phyloP scores from a whole-genome alignment of 768 basidiomycete genomes.

The Russula olivacea region DNA sequence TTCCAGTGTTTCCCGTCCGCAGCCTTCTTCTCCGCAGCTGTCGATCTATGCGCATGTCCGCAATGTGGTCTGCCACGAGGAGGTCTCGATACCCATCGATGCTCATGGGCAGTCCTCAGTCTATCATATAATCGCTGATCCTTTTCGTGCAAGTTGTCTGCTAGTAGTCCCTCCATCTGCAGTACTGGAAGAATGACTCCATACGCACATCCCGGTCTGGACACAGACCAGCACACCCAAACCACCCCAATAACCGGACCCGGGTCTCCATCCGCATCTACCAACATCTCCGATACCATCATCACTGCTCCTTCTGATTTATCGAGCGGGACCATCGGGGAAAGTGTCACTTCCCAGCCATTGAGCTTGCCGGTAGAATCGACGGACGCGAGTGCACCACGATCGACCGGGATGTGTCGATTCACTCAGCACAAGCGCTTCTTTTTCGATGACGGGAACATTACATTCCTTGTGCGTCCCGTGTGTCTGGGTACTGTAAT shows the following conservation, averaged over 20 bases:
- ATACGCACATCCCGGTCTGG: not conserved
- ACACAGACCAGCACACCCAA: not conserved
- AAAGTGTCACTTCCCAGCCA: not conserved
- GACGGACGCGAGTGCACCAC: not conserved
- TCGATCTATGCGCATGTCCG: too few relatives aligned
- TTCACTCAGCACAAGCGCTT: constrained; percentile 14
- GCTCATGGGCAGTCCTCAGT: not conserved
- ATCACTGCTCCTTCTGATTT: not conserved
- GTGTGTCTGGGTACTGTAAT: not conserved
- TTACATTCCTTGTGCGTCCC: constrained; percentile 17
- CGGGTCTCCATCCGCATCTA: not conserved
- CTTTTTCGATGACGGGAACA: constrained; percentile 21
- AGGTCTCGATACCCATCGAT: not conserved
- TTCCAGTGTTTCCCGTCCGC: too few relatives aligned
- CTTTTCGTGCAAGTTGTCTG: not conserved
- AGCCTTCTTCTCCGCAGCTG: too few relatives aligned
- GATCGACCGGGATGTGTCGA: not conserved
- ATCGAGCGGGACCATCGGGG: not conserved
- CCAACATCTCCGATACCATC: not conserved
- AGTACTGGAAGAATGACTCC: not conserved
- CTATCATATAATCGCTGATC: not conserved
- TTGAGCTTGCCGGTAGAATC: not conserved
- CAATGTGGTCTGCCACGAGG: not conserved
- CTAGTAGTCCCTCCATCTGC: not conserved
- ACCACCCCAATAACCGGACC: not conserved